Base-by-base conservation (phyloP, 225 moss, liverwort and hornwort species). In the Anthoceros angustus region DNA sequence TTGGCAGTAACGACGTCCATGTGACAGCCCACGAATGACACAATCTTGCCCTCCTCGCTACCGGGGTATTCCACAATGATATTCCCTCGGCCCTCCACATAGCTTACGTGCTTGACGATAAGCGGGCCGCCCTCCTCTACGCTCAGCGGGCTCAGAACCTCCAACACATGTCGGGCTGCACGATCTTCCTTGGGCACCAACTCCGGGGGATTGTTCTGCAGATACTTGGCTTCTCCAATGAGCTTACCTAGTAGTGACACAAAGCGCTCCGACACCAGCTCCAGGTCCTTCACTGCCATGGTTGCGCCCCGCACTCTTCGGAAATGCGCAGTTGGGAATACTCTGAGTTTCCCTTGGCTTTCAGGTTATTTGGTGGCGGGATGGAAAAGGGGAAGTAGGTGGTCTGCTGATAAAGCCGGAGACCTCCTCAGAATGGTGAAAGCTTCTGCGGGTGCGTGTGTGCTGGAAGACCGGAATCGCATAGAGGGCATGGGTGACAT, bases 1-100 rank as follows among this genome's bases (percentile, higher is more conserved):
- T 85, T 78, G n/a, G 85, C 83, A 0, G 81, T 81, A 15, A 88
- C 87, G 20, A 88, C 87, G 46, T 88, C 87, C 77, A 88, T 70
- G 39, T 88, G 88, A 70, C 81, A 79, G 9, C 88, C 88, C 39
- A 88, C 85, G 18, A 88, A 88, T 16, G 88, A 88, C 55, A 83
- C 74, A n/a, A 88, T 65, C 16, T 76, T 68, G 20, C 70, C 73
- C 9, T 50, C 67, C 9, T 75, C 72, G 5, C 75, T 78, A 8
- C 86, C 86, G 3, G 83, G 83, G 38, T 88, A 88, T 78, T 88
- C 86, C 61, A 88, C 75, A 63, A 88, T 74, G 40, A 88, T 67
- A 39, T 88, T 88, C 1, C 88, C 88, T 9, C 88, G 65, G 4
- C 83, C 86, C 55, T 75, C 67, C 3, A 82, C 81, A 72, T 86